Evolutionary conservation across 805 yeast genomes (phyloP).

Genomic region (Hanseniaspora lachancei): DNA sequence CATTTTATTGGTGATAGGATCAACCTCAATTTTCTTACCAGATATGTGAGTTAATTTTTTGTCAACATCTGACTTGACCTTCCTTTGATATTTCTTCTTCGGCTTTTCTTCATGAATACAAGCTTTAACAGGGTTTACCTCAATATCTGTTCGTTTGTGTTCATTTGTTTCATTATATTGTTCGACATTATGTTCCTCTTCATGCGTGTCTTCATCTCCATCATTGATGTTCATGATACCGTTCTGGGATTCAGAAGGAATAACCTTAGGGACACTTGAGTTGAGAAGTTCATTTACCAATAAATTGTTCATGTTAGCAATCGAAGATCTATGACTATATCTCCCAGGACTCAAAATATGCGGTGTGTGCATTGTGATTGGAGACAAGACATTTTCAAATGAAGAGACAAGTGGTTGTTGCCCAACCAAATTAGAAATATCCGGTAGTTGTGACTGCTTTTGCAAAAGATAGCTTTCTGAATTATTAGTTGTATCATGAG

Average conservation of each 20-base stretch:
- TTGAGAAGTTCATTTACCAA: background rate
- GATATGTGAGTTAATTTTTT: background rate
- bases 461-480: background rate
- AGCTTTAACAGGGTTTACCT: background rate
- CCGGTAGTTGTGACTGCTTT: background rate
- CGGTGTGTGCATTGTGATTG: background rate
- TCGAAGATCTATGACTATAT: background rate
- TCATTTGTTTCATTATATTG: background rate
- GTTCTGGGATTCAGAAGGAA: background rate
- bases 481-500: too few relatives aligned
- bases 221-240: background rate
- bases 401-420: background rate
- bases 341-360: background rate
- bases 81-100: background rate
- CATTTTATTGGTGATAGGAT: constrained; percentile 8
- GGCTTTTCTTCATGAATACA: background rate
- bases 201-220: background rate
- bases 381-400: background rate
- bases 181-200: background rate
- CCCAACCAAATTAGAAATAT: background rate
- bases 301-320: background rate
- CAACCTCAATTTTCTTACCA: constrained; percentile 8
- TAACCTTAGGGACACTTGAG: background rate
- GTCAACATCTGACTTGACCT: background rate
- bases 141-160: background rate